Evolutionary conservation across 306 rosid species (phyloP).

Genomic region (Ormosia semicastrata): DNA sequence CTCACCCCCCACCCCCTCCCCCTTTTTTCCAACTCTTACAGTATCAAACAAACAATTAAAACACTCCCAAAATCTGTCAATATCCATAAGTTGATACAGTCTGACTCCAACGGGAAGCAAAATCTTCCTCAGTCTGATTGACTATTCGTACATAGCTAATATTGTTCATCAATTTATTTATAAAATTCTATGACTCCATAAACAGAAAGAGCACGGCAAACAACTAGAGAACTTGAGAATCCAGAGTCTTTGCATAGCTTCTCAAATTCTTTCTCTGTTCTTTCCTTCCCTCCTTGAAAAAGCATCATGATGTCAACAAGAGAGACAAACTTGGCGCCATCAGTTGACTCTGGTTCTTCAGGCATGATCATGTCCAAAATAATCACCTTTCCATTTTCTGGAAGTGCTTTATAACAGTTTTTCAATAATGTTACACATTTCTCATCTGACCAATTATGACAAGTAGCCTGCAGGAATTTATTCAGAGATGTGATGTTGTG

Average conservation of each 20-base stretch:
- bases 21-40: no score
- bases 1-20: no score
- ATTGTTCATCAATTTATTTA: neutral
- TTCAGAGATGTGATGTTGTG: neutral
- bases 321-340: neutral
- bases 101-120: no score
- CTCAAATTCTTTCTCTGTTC: slow-evolving; percentile 16
- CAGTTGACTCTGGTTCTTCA: slow-evolving; percentile 17
- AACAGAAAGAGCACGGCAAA: neutral
- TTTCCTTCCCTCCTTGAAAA: neutral
- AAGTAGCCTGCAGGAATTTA: neutral
- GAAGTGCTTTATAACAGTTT: slow-evolving; percentile 17
- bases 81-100: no score
- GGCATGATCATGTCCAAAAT: slow-evolving; percentile 24
- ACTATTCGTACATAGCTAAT: no score
- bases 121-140: no score
- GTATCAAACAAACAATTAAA: no score
- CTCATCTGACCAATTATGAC: slow-evolving; percentile 28
- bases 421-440: slow-evolving; percentile 3
- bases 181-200: slow-evolving; percentile 13
- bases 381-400: slow-evolving; percentile 25
- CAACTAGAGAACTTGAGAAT: slow-evolving; percentile 10
- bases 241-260: slow-evolving; percentile 14
- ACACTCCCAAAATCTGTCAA: no score
- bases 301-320: neutral